Base-by-base conservation (phyloP, 805 yeast genomes). In the Candida corydali region DNA sequence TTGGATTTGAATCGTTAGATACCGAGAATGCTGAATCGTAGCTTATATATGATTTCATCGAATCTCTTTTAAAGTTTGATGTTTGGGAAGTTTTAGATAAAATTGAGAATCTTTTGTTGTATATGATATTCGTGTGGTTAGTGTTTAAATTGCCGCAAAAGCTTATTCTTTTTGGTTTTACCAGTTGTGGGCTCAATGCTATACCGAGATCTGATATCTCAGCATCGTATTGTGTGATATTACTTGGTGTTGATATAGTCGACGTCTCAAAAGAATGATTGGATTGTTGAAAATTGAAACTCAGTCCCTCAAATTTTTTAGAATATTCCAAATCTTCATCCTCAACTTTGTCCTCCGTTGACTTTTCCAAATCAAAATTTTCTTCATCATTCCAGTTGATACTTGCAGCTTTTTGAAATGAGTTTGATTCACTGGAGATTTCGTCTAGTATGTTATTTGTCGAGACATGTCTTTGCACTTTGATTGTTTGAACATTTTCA, bases 21-120 rank as follows among this genome's bases (percentile, higher is more conserved):
- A 55, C 40, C 6, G 82, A 75, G 29, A 72, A 59, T 1, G 71
- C 73, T 1, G 84, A 78, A 50, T 79, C 83, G 43, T 79, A 80
- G 26, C 82, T 75, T 32, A 78, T 45, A 46, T 77, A 78, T 1
- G 84, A 79, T 40, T 65, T 65, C 3, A 55, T 46, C 1, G 78
- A 70, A 22, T 61, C 63, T 36, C 62, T 46, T 37, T 59, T 66
- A 40, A 57, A 49, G 2, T 65, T 61, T 19, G 52, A 34, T n/a
- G 11, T 57, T 26, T 61, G 49, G 1, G 76, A 64, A 16, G 55
- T 53, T 17, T 59, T 52, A 1, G 67, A 58, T 9, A 51, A 18
- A 14, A 31, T 15, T 12, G 38, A 35, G 5, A 35, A 12, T 19
- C 38, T 22, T 20, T 33, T 32, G 29, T 40, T 20, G 37, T 25